Evolutionary conservation across 75 land plant genomes (phyloP).

Genomic region (Sequoiadendron giganteum): DNA sequence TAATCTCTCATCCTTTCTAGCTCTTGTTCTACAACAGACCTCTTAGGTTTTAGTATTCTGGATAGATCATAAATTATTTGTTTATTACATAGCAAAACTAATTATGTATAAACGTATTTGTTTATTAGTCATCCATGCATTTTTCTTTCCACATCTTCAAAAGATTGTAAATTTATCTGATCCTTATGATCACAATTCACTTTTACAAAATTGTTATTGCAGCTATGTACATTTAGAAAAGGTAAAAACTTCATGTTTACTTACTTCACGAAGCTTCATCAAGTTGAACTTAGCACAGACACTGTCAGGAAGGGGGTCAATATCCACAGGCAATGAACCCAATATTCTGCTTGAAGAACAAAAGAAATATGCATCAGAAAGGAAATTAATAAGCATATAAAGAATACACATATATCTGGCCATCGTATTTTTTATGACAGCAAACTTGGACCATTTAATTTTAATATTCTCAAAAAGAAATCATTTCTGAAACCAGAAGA

Average conservation of each 20-base stretch:
- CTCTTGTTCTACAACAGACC: not conserved
- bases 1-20: not conserved
- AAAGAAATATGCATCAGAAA: not conserved
- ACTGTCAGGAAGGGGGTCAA: slow-evolving; percentile 80
- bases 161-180: no score
- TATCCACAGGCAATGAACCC: slow-evolving; percentile 41
- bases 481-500: not conserved
- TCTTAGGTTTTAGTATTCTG: not conserved
- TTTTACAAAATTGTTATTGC: not conserved
- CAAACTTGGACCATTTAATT: not conserved
- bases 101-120: not conserved
- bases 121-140: not conserved
- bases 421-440: not conserved
- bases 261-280: slow-evolving; percentile 59
- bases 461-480: not conserved
- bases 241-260: not conserved
- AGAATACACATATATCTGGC: not conserved
- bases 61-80: not conserved
- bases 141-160: not conserved
- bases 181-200: not conserved
- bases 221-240: not conserved
- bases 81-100: not conserved
- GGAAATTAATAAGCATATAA: not conserved
- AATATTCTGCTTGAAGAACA: slow-evolving; percentile 45
- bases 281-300: slow-evolving; percentile 48